Conservation (phyloP, 768 basidiomycete species). For the Tulasnella calospora region DNA sequence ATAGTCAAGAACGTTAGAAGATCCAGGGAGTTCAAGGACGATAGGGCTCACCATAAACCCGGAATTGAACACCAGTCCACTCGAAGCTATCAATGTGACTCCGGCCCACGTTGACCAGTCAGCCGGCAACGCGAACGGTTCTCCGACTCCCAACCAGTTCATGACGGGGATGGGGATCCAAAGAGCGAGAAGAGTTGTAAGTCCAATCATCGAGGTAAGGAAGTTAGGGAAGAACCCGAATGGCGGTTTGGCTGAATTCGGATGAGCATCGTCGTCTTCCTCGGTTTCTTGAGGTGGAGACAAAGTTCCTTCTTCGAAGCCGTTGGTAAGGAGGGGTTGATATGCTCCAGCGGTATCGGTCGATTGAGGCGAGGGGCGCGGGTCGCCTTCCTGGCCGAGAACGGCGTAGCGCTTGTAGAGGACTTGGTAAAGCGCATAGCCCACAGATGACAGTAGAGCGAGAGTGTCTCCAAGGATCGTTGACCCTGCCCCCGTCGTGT, state of each 20-base stretch:
- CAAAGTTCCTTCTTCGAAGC: background rate
- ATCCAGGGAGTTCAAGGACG: too few species aligned
- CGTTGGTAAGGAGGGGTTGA: background rate
- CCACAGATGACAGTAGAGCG: constrained; percentile 64
- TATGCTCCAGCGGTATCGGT: background rate
- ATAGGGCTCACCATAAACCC: constrained; percentile 63
- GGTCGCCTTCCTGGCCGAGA: constrained; percentile 33
- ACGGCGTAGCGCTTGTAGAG: constrained; percentile 77
- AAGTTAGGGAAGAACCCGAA: constrained; percentile 28
- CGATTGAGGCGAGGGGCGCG: background rate
- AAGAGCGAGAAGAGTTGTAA: constrained; percentile 22
- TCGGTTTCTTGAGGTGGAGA: background rate
- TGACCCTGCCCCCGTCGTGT: background rate
- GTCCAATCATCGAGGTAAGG: constrained; percentile 26
- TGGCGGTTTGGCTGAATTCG: constrained; percentile 15
- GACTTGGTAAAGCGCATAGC: constrained; percentile 76
- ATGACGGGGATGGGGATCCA: constrained; percentile 26
- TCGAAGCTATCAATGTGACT: constrained; percentile 63
- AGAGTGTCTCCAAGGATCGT: constrained; percentile 57
- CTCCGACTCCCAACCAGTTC: constrained; percentile 19
- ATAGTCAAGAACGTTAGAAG: too few species aligned
- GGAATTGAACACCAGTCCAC: constrained; percentile 76
- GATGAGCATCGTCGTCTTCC: background rate
- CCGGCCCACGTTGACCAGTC: constrained; percentile 44
- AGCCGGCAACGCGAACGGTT: constrained; percentile 45